Conservation (phyloP, 2,329 filamentous ascomycete species). For the Emmonsiellopsis sp. region DNA sequence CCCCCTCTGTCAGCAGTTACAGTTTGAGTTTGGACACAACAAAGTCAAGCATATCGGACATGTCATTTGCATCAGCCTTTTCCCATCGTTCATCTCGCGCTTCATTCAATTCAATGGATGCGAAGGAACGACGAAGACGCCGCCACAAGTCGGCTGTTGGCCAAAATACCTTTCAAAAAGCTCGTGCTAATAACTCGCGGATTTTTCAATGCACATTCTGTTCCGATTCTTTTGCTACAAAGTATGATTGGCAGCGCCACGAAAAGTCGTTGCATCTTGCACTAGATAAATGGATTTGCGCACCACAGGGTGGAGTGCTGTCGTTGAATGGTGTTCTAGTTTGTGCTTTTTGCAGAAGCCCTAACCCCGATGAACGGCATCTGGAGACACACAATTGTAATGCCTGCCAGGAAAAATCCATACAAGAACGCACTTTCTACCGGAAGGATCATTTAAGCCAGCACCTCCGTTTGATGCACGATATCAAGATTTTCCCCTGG, state of each 20-base stretch:
- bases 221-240: constrained; percentile 47
- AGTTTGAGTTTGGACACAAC: constrained; percentile 43
- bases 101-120: constrained; percentile 49
- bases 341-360: constrained; percentile 51
- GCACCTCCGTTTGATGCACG: constrained; percentile 52
- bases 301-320: constrained; percentile 47
- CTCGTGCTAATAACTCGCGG: constrained; percentile 26
- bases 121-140: constrained; percentile 50
- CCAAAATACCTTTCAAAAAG: constrained; percentile 33
- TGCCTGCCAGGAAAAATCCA: constrained; percentile 51
- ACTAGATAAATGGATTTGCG: constrained; percentile 52
- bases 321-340: constrained; percentile 41
- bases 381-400: constrained; percentile 52
- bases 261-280: constrained; percentile 51
- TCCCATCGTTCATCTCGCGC: constrained; percentile 48
- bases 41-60: constrained; percentile 45
- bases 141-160: constrained; percentile 40
- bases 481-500: constrained; percentile 43
- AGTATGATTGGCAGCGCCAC: constrained; percentile 52
- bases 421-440: constrained; percentile 53
- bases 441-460: constrained; percentile 55
- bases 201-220: constrained; percentile 53
- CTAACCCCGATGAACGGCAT: constrained; percentile 47
- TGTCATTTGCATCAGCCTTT: constrained; percentile 48
- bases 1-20: constrained; percentile 45